Evolutionary conservation across 2,329 filamentous ascomycete genomes (phyloP).

Genomic region (Berkeleyomyces rouxiae): DNA sequence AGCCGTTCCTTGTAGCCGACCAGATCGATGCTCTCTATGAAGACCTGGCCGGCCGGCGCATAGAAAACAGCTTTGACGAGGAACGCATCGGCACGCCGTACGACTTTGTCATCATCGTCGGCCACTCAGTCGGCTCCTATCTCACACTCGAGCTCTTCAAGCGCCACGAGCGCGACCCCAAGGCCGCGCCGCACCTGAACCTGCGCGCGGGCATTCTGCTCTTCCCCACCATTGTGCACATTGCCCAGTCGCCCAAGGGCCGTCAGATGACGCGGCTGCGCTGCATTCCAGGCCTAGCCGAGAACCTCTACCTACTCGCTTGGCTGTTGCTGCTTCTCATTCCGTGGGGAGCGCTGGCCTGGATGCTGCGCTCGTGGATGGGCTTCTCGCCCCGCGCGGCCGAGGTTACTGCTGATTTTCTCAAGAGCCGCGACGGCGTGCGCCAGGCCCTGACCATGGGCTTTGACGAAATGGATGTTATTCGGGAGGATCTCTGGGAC

Average conservation of each 20-base stretch:
- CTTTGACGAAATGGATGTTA: constrained; percentile 41
- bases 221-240: constrained; percentile 60
- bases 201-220: constrained; percentile 44
- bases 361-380: constrained; percentile 27
- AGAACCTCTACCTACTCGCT: constrained; percentile 26
- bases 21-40: constrained; percentile 32
- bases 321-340: constrained; percentile 26
- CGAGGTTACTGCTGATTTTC: constrained; percentile 33
- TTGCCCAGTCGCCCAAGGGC: constrained; percentile 46
- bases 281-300: constrained; percentile 24
- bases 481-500: constrained; percentile 42
- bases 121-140: constrained; percentile 60
- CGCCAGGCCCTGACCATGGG: constrained; percentile 43
- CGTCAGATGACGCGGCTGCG: constrained; percentile 27
- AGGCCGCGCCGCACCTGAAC: constrained; percentile 22
- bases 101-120: constrained; percentile 47
- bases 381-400: constrained; percentile 34
- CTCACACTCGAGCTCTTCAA: constrained; percentile 53
- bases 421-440: constrained; percentile 40
- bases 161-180: constrained; percentile 29
- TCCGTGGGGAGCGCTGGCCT: constrained; percentile 25
- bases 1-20: constrained; percentile 35
- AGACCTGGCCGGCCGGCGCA: constrained; percentile 21
- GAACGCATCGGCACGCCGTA: constrained; percentile 25
- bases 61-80: constrained; percentile 17